Base-by-base conservation (phyloP, 768 basidiomycete species). In the Steccherinum ochraceum region DNA sequence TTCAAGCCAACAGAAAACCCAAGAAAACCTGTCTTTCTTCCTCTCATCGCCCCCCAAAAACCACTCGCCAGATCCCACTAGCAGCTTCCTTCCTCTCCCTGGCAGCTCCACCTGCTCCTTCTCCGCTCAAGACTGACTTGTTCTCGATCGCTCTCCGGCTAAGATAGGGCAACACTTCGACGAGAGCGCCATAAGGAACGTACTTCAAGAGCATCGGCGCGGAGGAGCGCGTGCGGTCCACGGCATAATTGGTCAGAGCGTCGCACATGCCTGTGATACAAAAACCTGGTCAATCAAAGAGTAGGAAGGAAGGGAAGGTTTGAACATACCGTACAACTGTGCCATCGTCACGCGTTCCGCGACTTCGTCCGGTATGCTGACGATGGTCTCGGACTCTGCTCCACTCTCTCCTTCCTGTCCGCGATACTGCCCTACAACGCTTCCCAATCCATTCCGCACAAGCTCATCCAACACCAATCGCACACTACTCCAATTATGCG, bases 111-210 rank as follows among this genome's bases (percentile, higher is more conserved):
- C 86, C 87, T 18, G 78, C 72, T 13, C 85, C 87, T n/a, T n/a
- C n/a, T n/a, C n/a, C n/a, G n/a, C n/a, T n/a, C 23, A 97, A 77
- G 2, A 96, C 76, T 0, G 85, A 84, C 67, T 92, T 94, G 72
- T 97, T 96, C 80, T 96, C 93, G 42, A 93, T 83, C 0, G 93
- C 93, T 13, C 94, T 76, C 25, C 93, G 78, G 39, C 85, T 78
- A 7, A 96, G 77, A 64, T 95, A 97, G 0, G 94, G 93, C 82
- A 96, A 85, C 35, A 83, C 86, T 59, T 89, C 86, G 1, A 73
- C 68, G 5, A 91, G 69, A 1, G 78, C 73, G 5, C 90, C 89
- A 53, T 90, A 91, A 0, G 89, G 90, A 12, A 90, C 72, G 56
- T 88, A 85, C 78, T 95, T 95, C 68, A 92, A 75, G 0, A 89